Percentiles rank a stretch among this genome's conserved stretches.
Evolutionary conservation across 768 basidiomycete genomes (phyloP).

Genomic region (Tulasnella sp.): DNA sequence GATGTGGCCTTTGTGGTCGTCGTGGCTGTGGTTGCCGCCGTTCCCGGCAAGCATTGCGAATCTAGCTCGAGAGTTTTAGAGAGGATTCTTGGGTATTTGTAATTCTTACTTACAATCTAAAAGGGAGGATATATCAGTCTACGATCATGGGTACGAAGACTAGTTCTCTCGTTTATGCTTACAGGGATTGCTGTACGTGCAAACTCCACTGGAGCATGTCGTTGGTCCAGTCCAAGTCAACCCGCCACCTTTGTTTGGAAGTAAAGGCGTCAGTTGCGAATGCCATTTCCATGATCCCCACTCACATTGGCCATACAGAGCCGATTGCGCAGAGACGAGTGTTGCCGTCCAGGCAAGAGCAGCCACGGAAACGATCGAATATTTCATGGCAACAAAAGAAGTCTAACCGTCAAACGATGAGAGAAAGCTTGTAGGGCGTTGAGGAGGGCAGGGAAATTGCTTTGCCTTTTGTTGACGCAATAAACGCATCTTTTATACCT

Average conservation of each 20-base stretch:
- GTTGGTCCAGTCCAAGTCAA: slow-evolving; percentile 31
- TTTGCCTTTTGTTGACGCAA: no score
- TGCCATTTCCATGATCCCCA: no score
- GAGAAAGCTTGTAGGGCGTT: no score
- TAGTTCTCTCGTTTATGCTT: neutral
- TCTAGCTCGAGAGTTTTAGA: neutral
- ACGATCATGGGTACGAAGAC: neutral
- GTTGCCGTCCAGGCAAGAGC: neutral
- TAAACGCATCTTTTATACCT: no score
- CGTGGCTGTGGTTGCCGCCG: slow-evolving; percentile 25
- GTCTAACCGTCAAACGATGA: neutral
- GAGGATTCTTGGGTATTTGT: neutral
- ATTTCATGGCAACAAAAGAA: neutral
- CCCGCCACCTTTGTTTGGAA: no score
- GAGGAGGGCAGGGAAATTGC: no score
- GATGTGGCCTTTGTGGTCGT: slow-evolving; percentile 22
- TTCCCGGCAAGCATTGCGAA: slow-evolving; percentile 19
- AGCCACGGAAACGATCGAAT: neutral
- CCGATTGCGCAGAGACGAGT: neutral
- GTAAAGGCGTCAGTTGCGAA: no score
- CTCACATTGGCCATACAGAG: neutral
- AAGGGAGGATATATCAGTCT: neutral
- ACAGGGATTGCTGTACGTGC: slow-evolving; percentile 35
- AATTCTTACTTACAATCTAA: neutral
- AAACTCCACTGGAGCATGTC: slow-evolving; percentile 37